These are phyloP conservation scores for Amylostereum chailletii DNA, from an alignment of 1,284 basidiomycete species.

Conservation along the genomic window DNA sequence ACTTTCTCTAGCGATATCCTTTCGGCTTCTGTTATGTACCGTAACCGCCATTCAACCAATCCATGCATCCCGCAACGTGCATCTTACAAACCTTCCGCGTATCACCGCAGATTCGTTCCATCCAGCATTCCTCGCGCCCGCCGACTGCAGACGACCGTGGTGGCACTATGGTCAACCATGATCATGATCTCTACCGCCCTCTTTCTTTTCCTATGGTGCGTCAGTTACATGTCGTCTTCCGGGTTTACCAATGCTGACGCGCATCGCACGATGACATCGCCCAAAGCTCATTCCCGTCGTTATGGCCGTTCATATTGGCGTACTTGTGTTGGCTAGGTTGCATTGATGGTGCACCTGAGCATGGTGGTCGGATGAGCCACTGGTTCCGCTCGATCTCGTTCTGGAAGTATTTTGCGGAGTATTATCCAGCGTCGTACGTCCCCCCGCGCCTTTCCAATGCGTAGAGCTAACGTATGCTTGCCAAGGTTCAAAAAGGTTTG, in stretches of 20 bases:
- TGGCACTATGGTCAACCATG: conserved; percentile 80
- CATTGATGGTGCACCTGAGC: conserved; percentile 72
- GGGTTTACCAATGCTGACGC: neutral
- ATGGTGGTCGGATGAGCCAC: conserved; percentile 70
- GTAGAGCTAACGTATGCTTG: conserved; percentile 1
- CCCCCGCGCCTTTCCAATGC: conserved; percentile 9
- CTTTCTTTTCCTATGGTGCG: conserved; percentile 79
- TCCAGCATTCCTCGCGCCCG: conserved; percentile 70
- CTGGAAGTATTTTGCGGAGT: conserved; percentile 87
- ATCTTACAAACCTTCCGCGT: neutral
- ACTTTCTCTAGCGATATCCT: neutral
- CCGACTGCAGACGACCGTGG: conserved; percentile 78
- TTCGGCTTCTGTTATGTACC: conserved; percentile 4
- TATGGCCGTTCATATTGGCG: conserved; percentile 81
- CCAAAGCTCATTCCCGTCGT: conserved; percentile 74
- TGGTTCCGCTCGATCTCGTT: conserved; percentile 68
- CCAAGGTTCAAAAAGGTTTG: conserved; percentile 52
- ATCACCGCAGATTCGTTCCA: conserved; percentile 52
- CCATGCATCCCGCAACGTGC: conserved; percentile 3
- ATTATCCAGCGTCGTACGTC: conserved; percentile 85
- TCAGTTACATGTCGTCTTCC: conserved; percentile 1
- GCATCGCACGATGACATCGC: conserved; percentile 1
- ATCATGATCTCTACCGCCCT: conserved; percentile 63
- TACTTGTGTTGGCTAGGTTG: conserved; percentile 79
- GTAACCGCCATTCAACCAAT: neutral